Conservation (phyloP, 441 rosid genomes). For the Croton laevigatus region DNA sequence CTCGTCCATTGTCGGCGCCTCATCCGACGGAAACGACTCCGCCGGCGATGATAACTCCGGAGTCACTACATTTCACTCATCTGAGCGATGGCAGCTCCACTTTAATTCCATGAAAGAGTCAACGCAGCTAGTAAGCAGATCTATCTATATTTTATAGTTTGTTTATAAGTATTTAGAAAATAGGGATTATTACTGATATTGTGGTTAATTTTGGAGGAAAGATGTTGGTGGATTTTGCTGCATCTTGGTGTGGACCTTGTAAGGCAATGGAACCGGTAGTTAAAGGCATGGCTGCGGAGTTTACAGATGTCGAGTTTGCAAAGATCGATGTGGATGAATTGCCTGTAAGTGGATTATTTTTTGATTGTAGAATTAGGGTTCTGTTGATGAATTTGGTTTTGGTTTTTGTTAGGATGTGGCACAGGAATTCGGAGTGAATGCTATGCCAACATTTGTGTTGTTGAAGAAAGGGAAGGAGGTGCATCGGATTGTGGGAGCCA, state of each 20-base stretch:
- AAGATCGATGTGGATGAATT: constrained; percentile 84
- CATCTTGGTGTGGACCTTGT: constrained; percentile 92
- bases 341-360: constrained; percentile 40
- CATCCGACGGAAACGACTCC: constrained; percentile 13
- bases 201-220: constrained; percentile 19
- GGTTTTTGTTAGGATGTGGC: constrained; percentile 58
- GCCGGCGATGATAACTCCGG: constrained; percentile 22
- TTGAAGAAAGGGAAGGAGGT: constrained; percentile 71
- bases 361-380: not conserved
- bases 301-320: constrained; percentile 54
- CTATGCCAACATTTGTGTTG: constrained; percentile 91
- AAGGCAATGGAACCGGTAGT: constrained; percentile 61
- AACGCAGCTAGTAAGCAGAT: constrained; percentile 47
- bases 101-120: constrained; percentile 58
- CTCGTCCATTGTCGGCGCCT: constrained; percentile 29
- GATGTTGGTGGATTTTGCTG: constrained; percentile 85
- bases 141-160: not conserved
- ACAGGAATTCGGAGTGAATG: constrained; percentile 61
- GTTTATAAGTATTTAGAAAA: not conserved
- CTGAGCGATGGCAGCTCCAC: constrained; percentile 72
- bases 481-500: constrained; percentile 65
- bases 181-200: not conserved
- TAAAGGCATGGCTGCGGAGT: constrained; percentile 43
- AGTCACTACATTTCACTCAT: constrained; percentile 53
- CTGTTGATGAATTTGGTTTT: not conserved